Evolutionary conservation across 163 green algal species (phyloP), one percentile per base, ranked within the genome.

Genomic region (Scenedesmus sp.): DNA sequence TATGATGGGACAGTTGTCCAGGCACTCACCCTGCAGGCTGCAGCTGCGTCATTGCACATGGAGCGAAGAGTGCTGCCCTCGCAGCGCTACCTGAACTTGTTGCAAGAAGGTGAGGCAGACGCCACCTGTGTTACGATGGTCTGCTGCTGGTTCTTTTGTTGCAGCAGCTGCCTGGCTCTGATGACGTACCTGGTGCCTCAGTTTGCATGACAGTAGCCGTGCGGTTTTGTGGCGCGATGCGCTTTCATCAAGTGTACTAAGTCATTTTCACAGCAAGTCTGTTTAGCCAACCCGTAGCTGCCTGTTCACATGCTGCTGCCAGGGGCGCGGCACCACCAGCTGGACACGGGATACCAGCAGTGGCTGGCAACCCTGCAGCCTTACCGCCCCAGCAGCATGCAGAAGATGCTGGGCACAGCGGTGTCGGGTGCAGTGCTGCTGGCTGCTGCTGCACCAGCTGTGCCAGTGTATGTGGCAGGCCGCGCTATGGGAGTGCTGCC

Each of bases 1-100:
- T 90, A 89, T 86, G 70, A 85, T 52, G 83, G 57, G 10, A 60
- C 56, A 9, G 10, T 9, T 56, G 73, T 86, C 10, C 15, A 54
- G 15, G 73, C 90, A 4, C 16, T 62, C 23, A 87, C 57, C 1
- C 16, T 90, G 55, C 76, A 86, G 18, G 56, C 83, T 34, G 90
- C 90, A 67, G 67, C 90, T 8, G 70, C 84, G 16, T 88, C 70
- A 5, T n/a, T 93, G 66, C 90, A 93, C 34, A 54, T 13, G 16
- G 57, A 10, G 3, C 59, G 90, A 15, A 56, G 18, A 16, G 90
- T 60, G 34, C 85, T 93, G 77, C 94, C 94, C 0, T 93, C 86
- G 0, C 59, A 86, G 82, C 92, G 94, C 2, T 96, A 96, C 76
- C 54, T 96, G 3, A 67, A 23, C 4, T 52, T 96, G n/a, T 67